Evolutionary conservation across 768 basidiomycete genomes (phyloP), one percentile per base, ranked within the genome.

Genomic region (Leccinum imitatum): DNA sequence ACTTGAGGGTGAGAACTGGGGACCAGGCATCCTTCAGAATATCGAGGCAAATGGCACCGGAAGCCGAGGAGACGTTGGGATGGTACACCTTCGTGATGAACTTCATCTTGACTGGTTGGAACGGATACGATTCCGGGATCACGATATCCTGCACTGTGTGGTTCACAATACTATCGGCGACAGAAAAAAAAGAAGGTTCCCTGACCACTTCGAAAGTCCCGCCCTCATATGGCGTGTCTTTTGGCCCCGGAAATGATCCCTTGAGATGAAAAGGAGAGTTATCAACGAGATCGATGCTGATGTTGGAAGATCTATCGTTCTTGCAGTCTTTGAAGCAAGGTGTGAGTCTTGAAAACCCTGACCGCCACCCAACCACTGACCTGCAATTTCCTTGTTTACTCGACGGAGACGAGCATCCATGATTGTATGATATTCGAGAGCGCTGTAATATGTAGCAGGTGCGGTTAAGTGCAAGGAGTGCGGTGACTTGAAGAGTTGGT

Each of bases 11-110:
- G 59, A 97, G 84, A 33, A 98, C 94, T 50, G 95, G 93, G 7
- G 89, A 91, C 93, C 93, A 95, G n/a, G 91, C 91, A 67, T 97
- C 94, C 71, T 89, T 85, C 33, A 75, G 79, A 72, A 87, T 90
- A 76, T 94, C 93, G 58, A 94, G 86, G 75, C 95, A 98, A 76
- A 98, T 98, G 50, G 93, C 94, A 53, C 95, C 95, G 3, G 91
- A 93, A 35, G 89, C 91, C 23, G 93, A 95, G 19, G 94, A 96
- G 44, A 98, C 82, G 69, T 98, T 98, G 3, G 95, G 95, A 72
- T 98, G 94, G 72, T 94, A 97, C 30, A 96, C 90, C 74, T 94
- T 94, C 39, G 95, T 98, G 62, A 96, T 87, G 76, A 98, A 98
- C 73, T 95, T 95, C 93, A 98, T 97, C 82, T 98, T 97, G 56